Conservation (phyloP, 2,329 filamentous ascomycete species). For the Fusarium graminum region DNA sequence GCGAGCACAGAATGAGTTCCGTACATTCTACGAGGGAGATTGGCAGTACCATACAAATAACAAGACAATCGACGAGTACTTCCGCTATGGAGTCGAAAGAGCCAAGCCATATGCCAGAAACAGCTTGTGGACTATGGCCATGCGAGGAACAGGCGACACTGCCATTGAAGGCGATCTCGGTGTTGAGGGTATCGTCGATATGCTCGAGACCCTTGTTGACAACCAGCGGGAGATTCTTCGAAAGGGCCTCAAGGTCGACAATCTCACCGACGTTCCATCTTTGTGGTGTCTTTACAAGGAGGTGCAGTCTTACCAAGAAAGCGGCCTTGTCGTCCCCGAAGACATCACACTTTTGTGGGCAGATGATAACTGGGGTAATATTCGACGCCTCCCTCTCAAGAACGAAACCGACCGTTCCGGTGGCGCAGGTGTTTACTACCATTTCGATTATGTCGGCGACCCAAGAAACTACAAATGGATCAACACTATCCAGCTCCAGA, state of each 20-base stretch:
- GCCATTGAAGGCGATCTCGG: slow-evolving; percentile 64
- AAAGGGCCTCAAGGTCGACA: slow-evolving; percentile 16
- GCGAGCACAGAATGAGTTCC: slow-evolving; percentile 70
- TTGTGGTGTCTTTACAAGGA: slow-evolving; percentile 77
- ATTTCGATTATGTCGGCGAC: slow-evolving; percentile 73
- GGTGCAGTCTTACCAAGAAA: slow-evolving; percentile 72
- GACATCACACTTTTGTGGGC: slow-evolving; percentile 73
- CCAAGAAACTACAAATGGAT: slow-evolving; percentile 73
- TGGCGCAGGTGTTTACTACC: slow-evolving; percentile 70
- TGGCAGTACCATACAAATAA: slow-evolving; percentile 81
- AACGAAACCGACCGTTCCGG: slow-evolving; percentile 67
- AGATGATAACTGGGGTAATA: slow-evolving; percentile 74
- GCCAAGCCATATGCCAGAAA: slow-evolving; percentile 75
- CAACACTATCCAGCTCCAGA: slow-evolving; percentile 57
- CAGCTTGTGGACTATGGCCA: slow-evolving; percentile 75
- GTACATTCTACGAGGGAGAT: slow-evolving; percentile 66
- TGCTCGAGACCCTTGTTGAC: slow-evolving; percentile 41
- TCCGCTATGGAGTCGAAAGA: slow-evolving; percentile 74
- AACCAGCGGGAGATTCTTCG: slow-evolving; percentile 56
- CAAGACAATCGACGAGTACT: slow-evolving; percentile 75
- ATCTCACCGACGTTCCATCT: slow-evolving; percentile 54
- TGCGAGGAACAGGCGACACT: slow-evolving; percentile 78
- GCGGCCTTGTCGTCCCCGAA: slow-evolving; percentile 69
- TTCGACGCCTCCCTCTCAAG: slow-evolving; percentile 67
- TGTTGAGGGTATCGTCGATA: slow-evolving; percentile 59